These are phyloP conservation scores for Diaporthe ampelina DNA, from an alignment of 2,329 filamentous ascomycete genomes.

Conservation along the genomic window DNA sequence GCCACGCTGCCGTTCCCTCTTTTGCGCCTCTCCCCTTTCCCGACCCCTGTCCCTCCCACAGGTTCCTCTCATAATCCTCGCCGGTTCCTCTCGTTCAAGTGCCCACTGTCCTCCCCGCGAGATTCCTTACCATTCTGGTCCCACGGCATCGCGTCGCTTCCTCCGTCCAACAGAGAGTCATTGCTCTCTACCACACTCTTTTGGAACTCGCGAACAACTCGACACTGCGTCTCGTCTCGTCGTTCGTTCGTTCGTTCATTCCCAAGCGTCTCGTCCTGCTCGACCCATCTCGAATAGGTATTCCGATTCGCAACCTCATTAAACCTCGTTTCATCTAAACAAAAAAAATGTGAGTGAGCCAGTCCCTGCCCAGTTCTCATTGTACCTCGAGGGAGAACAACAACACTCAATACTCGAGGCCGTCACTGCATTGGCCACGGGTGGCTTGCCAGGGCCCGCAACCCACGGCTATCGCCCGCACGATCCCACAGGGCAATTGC, in stretches of 20 bases:
- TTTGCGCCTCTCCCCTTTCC: slow-evolving; percentile 31
- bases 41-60: slow-evolving; percentile 33
- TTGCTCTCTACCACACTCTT: slow-evolving; percentile 70
- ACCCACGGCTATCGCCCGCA: background rate
- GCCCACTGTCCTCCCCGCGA: slow-evolving; percentile 45
- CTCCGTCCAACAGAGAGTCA: slow-evolving; percentile 67
- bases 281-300: slow-evolving; percentile 24
- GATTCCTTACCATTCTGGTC: slow-evolving; percentile 47
- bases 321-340: slow-evolving; percentile 34
- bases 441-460: slow-evolving; percentile 1
- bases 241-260: slow-evolving; percentile 40
- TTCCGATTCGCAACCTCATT: slow-evolving; percentile 23
- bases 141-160: slow-evolving; percentile 48
- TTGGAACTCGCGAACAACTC: slow-evolving; percentile 52
- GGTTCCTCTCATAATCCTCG: slow-evolving; percentile 37
- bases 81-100: slow-evolving; percentile 44
- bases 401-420: background rate
- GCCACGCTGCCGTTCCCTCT: slow-evolving; percentile 32
- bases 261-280: slow-evolving; percentile 18
- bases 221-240: slow-evolving; percentile 36
- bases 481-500: slow-evolving; percentile 7
- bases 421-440: background rate
- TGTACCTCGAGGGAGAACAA: background rate
- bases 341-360: slow-evolving; percentile 31
- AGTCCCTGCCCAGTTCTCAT: slow-evolving; percentile 7